Evolutionary conservation across 371 early-diverging fungal genomes (phyloP).

Genomic region (Sporodiniella umbellata): DNA sequence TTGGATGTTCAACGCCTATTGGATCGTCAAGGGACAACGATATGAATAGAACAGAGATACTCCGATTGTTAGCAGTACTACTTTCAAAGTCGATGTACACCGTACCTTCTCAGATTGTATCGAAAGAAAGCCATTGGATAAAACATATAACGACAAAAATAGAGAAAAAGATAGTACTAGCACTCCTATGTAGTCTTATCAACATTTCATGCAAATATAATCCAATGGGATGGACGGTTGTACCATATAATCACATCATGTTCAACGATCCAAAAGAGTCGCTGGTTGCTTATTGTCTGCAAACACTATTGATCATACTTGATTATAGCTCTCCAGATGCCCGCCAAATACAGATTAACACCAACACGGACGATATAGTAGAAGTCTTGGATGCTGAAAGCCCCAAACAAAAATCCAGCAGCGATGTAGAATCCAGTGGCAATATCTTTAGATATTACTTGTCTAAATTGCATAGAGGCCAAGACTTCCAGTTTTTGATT

Average conservation of each 20-base stretch:
- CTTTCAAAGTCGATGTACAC: slow-evolving; percentile 82
- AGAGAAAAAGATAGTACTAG: slow-evolving; percentile 72
- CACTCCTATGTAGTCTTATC: slow-evolving; percentile 76
- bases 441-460: slow-evolving; percentile 74
- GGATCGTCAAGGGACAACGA: slow-evolving; percentile 69
- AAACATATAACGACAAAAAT: slow-evolving; percentile 55
- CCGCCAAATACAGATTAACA: no score
- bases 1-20: slow-evolving; percentile 68
- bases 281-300: slow-evolving; percentile 66
- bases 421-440: background rate
- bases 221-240: slow-evolving; percentile 82
- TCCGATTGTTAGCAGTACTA: slow-evolving; percentile 72
- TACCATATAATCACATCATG: slow-evolving; percentile 84
- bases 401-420: no score
- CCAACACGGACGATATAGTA: no score
- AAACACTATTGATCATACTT: slow-evolving; percentile 69
- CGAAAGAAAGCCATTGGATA: slow-evolving; percentile 59
- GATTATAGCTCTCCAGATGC: slow-evolving; percentile 62
- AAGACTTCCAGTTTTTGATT: slow-evolving; percentile 77
- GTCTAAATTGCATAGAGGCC: slow-evolving; percentile 72
- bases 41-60: slow-evolving; percentile 68
- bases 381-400: no score
- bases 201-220: slow-evolving; percentile 80
- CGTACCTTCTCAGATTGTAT: slow-evolving; percentile 54
- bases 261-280: slow-evolving; percentile 72